Base-by-base conservation (phyloP, 1,139 yeast genomes). In the Saccharomycopsis hybrid region DNA sequence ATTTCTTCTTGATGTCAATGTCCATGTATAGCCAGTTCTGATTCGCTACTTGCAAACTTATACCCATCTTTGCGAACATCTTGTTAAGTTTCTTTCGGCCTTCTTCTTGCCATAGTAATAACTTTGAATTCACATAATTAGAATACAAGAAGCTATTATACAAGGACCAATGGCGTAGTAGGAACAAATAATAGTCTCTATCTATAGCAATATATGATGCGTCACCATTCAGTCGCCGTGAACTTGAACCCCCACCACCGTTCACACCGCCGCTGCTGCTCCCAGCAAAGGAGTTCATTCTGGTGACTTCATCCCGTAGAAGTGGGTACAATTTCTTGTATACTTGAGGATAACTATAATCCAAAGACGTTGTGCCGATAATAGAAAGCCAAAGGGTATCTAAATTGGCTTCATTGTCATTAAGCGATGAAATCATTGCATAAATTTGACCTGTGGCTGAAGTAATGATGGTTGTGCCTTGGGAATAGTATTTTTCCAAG, bases 21-120 rank as follows among this genome's bases (percentile, higher is more conserved):
- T 89, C 95, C 82, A 90, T 81, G 64, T 92, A 95, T 35, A 85
- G 74, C 97, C 97, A 94, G 55, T 83, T 82, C 65, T 94, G 97
- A 59, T 84, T 85, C 1, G 97, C 95, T 28, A 85, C 84, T 2
- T 82, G 85, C 46, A 94, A 69, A 0, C 97, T 84, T 4, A 94
- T 85, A 5, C 98, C 98, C 97, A 94, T 92, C 58, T 85, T 80
- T 2, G 98, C 98, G 68, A 94, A 85, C 76, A 94, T 74, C 60
- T 89, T 89, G 63, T 90, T 95, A 46, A 94, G 70, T 58, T 82
- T 77, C 63, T 87, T 88, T 58, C 83, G 78, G 3, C 98, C 98
- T 52, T 86, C 94, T 60, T 87, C 96, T 27, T 94, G 85, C 92
- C 96, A 94, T 43, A 92, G 69, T 54, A 82, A 82, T 54, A 92